Conservation (phyloP, 306 rosid species). For the Cucumis cinereus region DNA sequence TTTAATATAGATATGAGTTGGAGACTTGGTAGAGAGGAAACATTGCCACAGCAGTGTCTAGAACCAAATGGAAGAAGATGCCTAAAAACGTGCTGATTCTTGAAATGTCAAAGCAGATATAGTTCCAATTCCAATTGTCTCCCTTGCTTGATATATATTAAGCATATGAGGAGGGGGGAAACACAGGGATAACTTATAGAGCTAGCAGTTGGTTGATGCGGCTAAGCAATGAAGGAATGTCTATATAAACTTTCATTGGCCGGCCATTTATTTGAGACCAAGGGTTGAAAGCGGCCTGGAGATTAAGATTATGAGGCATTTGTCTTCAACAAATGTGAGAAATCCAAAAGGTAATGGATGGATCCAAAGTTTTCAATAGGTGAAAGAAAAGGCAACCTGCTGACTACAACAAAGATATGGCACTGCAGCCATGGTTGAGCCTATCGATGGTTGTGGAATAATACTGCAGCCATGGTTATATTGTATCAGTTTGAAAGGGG, state of each 20-base stretch:
- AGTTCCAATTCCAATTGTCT: not conserved
- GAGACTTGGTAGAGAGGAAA: not conserved
- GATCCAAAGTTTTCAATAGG: not conserved
- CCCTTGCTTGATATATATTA: not conserved
- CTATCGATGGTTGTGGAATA: slow-evolving; percentile 17
- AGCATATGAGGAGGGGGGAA: not conserved
- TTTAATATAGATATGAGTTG: not conserved
- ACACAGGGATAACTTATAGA: slow-evolving; percentile 23
- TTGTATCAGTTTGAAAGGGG: not conserved
- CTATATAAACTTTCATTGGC: slow-evolving; percentile 24
- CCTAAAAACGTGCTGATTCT: not conserved
- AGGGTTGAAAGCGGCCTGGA: slow-evolving; percentile 12
- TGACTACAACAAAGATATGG: slow-evolving; percentile 10
- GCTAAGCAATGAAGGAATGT: slow-evolving; percentile 30
- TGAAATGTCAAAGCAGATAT: not conserved
- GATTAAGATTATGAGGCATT: slow-evolving; percentile 22
- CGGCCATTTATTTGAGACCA: slow-evolving; percentile 23
- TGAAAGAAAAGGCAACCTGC: slow-evolving; percentile 9
- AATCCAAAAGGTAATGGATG: slow-evolving; percentile 17
- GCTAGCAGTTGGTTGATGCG: slow-evolving; percentile 24
- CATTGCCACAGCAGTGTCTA: not conserved
- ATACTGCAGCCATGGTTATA: not conserved
- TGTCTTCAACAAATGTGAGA: slow-evolving; percentile 27
- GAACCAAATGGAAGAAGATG: not conserved
- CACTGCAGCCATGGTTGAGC: slow-evolving; percentile 8